phyloP scores from a whole-genome alignment of 2,329 filamentous ascomycete species.

The Arthrinium puccinioides region DNA sequence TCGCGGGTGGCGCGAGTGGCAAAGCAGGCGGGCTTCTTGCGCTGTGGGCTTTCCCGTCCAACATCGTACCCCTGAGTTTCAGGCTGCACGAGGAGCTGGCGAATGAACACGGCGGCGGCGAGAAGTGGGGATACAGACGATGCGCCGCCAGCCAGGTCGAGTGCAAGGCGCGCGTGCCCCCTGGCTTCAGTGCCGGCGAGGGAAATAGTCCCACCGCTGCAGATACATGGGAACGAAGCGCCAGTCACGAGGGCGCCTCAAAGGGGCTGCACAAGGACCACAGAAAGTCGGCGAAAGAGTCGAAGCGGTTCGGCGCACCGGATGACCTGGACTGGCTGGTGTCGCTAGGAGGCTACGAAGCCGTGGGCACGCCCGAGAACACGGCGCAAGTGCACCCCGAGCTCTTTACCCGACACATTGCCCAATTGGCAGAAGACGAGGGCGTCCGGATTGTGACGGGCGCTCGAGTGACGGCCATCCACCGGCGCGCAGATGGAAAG shows the following conservation, averaged over 20 bases:
- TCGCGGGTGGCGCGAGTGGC: constrained; percentile 69
- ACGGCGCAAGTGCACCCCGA: constrained; percentile 76
- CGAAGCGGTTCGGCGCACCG: constrained; percentile 27
- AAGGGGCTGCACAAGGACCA: constrained; percentile 23
- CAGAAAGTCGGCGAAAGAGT: constrained; percentile 17
- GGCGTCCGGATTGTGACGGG: constrained; percentile 31
- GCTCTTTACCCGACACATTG: constrained; percentile 68
- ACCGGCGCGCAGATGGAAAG: constrained; percentile 12
- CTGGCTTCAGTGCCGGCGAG: constrained; percentile 7
- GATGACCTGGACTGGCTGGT: constrained; percentile 66
- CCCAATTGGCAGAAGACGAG: constrained; percentile 55
- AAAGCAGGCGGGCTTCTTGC: constrained; percentile 72
- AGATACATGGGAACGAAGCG: background rate
- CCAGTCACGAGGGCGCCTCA: constrained; percentile 4
- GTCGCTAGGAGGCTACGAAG: constrained; percentile 28
- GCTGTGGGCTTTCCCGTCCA: constrained; percentile 66
- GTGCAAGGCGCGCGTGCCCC: constrained; percentile 20
- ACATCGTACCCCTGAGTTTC: constrained; percentile 66
- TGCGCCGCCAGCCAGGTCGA: constrained; percentile 25
- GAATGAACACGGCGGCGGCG: constrained; percentile 57
- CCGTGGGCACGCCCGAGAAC: constrained; percentile 41
- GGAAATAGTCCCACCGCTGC: background rate
- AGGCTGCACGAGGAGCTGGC: constrained; percentile 62
- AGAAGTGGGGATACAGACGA: constrained; percentile 63
- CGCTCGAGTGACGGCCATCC: constrained; percentile 10